Percentiles rank a stretch among this genome's conserved stretches.
Evolutionary conservation across 2,329 filamentous ascomycete species (phyloP).

Genomic region (Cladosporium sp.): DNA sequence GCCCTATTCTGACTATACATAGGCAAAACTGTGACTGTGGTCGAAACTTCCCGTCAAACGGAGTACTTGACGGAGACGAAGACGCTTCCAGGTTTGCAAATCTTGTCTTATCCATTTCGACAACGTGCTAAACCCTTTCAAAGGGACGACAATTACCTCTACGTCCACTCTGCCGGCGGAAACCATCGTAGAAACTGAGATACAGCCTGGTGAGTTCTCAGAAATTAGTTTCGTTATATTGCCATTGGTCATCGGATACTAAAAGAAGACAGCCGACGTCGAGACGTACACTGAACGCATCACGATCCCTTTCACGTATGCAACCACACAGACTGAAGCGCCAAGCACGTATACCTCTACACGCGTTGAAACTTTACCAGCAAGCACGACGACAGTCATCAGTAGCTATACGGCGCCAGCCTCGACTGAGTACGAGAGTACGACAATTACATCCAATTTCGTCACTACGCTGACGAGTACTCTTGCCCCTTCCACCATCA

Average conservation of each 20-base stretch:
- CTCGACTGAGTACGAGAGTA: not conserved
- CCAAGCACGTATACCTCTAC: slow-evolving; percentile 1
- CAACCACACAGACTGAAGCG: not conserved
- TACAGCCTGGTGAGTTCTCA: slow-evolving; percentile 9
- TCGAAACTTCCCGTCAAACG: not conserved
- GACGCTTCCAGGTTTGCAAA: slow-evolving; percentile 7
- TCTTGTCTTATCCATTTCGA: not conserved
- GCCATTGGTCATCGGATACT: not conserved
- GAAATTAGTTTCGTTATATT: not conserved
- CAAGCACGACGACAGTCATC: not conserved
- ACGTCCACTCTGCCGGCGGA: not conserved
- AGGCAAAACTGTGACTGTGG: slow-evolving; percentile 3
- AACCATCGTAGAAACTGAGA: not conserved
- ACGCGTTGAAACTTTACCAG: not conserved
- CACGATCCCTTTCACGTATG: slow-evolving; percentile 2
- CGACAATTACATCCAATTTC: not conserved
- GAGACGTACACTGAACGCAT: slow-evolving; percentile 1
- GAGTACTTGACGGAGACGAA: not conserved
- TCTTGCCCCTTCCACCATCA: slow-evolving; percentile 1
- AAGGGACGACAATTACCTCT: slow-evolving; percentile 7
- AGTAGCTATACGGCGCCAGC: slow-evolving; percentile 1
- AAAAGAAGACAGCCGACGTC: not conserved
- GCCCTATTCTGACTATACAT: not conserved
- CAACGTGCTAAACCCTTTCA: not conserved
- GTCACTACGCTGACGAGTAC: slow-evolving; percentile 4